Conservation (phyloP, 805 yeast genomes). For the Candida ovalis region DNA sequence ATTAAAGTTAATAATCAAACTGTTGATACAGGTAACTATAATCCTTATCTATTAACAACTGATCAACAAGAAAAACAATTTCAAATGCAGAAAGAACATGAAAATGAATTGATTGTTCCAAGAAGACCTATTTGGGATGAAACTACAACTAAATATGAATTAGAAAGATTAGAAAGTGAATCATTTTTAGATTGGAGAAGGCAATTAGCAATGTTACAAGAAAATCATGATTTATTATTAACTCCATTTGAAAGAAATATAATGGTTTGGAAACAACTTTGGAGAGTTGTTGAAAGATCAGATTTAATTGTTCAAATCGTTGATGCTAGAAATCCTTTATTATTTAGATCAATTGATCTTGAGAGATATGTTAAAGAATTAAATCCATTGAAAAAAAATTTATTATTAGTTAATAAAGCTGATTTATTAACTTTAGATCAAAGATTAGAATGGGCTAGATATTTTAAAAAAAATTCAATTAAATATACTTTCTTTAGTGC, state of each 20-base stretch:
- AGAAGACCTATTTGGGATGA: conserved; percentile 87
- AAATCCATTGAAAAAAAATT: conserved; percentile 69
- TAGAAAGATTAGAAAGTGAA: conserved; percentile 83
- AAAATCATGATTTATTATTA: conserved; percentile 75
- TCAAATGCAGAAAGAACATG: conserved; percentile 62
- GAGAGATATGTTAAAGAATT: conserved; percentile 79
- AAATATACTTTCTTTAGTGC: conserved; percentile 93
- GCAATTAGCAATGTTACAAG: conserved; percentile 78
- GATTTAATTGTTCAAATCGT: conserved; percentile 95
- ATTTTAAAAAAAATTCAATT: conserved; percentile 65
- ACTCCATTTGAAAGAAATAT: conserved; percentile 97
- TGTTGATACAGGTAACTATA: conserved; percentile 50
- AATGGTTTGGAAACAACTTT: conserved; percentile 96
- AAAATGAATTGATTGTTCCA: conserved; percentile 75
- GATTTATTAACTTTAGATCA: conserved; percentile 78
- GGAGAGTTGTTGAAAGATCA: conserved; percentile 96
- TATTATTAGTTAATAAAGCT: conserved; percentile 88
- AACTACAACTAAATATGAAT: conserved; percentile 64
- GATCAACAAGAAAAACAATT: conserved; percentile 64
- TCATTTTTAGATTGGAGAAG: conserved; percentile 95
- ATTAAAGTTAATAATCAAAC: conserved; percentile 72
- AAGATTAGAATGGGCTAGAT: conserved; percentile 82
- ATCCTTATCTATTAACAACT: conserved; percentile 58
- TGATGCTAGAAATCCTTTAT: conserved; percentile 91
- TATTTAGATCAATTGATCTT: conserved; percentile 81